phyloP scores from a whole-genome alignment of 805 yeast genomes.

The Candida arabinofermentans region DNA sequence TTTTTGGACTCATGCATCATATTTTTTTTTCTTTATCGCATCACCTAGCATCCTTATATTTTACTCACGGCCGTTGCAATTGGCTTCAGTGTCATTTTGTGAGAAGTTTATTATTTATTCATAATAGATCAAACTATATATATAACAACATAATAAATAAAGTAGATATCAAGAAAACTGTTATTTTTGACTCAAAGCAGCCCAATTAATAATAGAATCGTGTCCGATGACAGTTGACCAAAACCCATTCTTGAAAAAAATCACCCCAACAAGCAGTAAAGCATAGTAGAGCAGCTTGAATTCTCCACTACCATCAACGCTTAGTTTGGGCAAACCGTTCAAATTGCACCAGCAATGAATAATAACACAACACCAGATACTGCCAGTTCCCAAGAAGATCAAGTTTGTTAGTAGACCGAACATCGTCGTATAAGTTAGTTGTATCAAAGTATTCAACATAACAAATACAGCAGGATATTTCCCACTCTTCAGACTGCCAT shows the following conservation, averaged over 20 bases:
- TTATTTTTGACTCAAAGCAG: not conserved
- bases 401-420: constrained; percentile 68
- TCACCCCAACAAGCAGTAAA: constrained; percentile 41
- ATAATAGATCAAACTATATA: too few relatives aligned
- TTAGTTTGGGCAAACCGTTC: constrained; percentile 57
- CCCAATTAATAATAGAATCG: constrained; percentile 1
- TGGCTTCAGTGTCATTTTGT: too few relatives aligned
- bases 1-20: too few relatives aligned
- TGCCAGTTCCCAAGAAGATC: constrained; percentile 47
- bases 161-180: too few relatives aligned
- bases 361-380: constrained; percentile 51
- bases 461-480: constrained; percentile 30
- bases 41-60: too few relatives aligned
- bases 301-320: constrained; percentile 7
- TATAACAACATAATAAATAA: too few relatives aligned
- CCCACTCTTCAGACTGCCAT: constrained; percentile 36
- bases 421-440: constrained; percentile 58
- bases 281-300: constrained; percentile 31
- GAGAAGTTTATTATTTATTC: too few relatives aligned
- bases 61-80: too few relatives aligned
- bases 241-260: constrained; percentile 33
- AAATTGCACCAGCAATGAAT: constrained; percentile 68
- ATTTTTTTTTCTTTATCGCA: too few relatives aligned
- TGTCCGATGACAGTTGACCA: constrained; percentile 2
- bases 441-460: constrained; percentile 40